Evolutionary conservation across 2,329 filamentous ascomycete species (phyloP).

Genomic region (Xylaria digitata): DNA sequence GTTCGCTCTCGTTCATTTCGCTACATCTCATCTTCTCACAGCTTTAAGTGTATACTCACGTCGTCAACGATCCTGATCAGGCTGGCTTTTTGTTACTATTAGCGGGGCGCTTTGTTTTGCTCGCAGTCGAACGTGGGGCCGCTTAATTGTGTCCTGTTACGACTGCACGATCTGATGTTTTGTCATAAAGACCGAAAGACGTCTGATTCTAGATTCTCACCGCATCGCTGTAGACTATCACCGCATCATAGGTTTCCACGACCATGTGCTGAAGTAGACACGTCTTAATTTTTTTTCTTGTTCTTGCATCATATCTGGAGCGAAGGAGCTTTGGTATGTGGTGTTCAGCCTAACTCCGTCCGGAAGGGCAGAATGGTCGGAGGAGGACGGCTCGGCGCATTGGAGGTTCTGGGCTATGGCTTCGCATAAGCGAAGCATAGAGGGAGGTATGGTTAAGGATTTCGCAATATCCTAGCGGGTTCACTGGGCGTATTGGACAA

Average conservation of each 20-base stretch:
- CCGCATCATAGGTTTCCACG: slow-evolving; percentile 6
- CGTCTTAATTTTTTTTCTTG: slow-evolving; percentile 9
- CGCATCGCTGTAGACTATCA: slow-evolving; percentile 18
- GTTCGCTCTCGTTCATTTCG: slow-evolving; percentile 21
- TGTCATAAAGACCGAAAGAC: slow-evolving; percentile 7
- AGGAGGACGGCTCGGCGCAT: slow-evolving; percentile 48
- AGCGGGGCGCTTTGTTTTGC: slow-evolving; percentile 26
- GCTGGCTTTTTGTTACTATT: slow-evolving; percentile 17
- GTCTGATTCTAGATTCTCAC: slow-evolving; percentile 21
- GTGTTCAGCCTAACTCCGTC: slow-evolving; percentile 46
- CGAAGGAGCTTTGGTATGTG: slow-evolving; percentile 35
- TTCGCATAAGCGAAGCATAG: slow-evolving; percentile 19
- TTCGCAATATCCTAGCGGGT: background rate
- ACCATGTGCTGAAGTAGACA: slow-evolving; percentile 4
- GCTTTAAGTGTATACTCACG: slow-evolving; percentile 28
- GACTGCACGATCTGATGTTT: slow-evolving; percentile 6
- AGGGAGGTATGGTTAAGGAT: slow-evolving; percentile 1
- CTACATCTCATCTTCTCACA: slow-evolving; percentile 13
- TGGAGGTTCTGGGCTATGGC: slow-evolving; percentile 11
- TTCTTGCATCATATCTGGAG: slow-evolving; percentile 42
- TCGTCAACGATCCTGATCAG: slow-evolving; percentile 1
- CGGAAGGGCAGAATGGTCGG: slow-evolving; percentile 33
- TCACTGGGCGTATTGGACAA: slow-evolving; percentile 17
- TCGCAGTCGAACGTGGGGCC: background rate
- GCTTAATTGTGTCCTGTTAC: slow-evolving; percentile 10